These are phyloP conservation scores for Kwoniella dejecticola DNA, from an alignment of 768 basidiomycete genomes.

Conservation along the genomic window DNA sequence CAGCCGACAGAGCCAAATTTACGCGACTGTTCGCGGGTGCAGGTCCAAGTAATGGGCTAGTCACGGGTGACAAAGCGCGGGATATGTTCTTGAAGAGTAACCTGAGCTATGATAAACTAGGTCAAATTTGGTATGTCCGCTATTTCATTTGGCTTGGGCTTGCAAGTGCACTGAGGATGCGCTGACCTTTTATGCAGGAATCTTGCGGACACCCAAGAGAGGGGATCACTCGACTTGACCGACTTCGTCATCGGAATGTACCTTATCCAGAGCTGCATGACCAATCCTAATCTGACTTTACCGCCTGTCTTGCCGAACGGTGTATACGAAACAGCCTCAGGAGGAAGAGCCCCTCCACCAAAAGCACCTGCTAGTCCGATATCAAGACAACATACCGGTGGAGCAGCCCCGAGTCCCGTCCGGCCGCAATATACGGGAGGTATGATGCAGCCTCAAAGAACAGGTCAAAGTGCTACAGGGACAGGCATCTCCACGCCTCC, in stretches of 20 bases:
- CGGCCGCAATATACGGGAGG: conserved; percentile 38
- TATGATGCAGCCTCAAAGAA: conserved; percentile 54
- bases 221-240: conserved; percentile 80
- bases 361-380: conserved; percentile 53
- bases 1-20: conserved; percentile 84
- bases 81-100: conserved; percentile 90
- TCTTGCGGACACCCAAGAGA: conserved; percentile 89
- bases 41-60: conserved; percentile 72
- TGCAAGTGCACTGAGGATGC: not conserved
- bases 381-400: conserved; percentile 63
- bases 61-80: conserved; percentile 82
- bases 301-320: conserved; percentile 77
- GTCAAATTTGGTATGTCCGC: conserved; percentile 79
- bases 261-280: conserved; percentile 91
- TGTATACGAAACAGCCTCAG: conserved; percentile 76
- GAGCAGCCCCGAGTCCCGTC: conserved; percentile 30
- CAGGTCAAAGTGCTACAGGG: conserved; percentile 59
- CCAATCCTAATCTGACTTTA: conserved; percentile 68
- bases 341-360: conserved; percentile 45
- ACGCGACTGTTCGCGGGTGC: conserved; percentile 71
- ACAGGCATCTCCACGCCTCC: conserved; percentile 27
- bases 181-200: conserved; percentile 62
- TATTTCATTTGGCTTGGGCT: not conserved
- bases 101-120: conserved; percentile 79
- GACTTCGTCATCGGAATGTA: conserved; percentile 98